Percentiles rank a stretch among this genome's conserved stretches.
phyloP scores from a whole-genome alignment of 352 stramenopile species.

The Thalassiosira ordinaria region DNA sequence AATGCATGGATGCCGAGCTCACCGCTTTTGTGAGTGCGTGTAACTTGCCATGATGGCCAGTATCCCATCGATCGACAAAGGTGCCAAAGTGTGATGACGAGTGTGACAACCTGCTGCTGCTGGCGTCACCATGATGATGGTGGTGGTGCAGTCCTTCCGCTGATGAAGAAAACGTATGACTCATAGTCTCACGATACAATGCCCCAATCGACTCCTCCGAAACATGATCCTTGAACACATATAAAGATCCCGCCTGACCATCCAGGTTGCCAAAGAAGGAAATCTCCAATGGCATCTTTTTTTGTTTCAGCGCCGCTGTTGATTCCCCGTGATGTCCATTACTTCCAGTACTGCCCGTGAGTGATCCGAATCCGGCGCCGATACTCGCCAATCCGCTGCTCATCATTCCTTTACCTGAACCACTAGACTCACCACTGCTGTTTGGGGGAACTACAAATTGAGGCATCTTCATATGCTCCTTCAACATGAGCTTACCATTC shows the following conservation, averaged over 20 bases:
- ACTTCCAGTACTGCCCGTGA: no score
- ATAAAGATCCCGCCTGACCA: slow-evolving; percentile 74
- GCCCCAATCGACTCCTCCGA: slow-evolving; percentile 73
- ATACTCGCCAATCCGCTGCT: not conserved
- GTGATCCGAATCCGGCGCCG: slow-evolving; percentile 9
- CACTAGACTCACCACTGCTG: not conserved
- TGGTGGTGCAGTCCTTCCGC: no score
- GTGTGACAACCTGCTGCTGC: slow-evolving; percentile 4
- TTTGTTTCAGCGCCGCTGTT: not conserved
- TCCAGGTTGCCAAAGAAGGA: slow-evolving; percentile 71
- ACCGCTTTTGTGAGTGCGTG: slow-evolving; percentile 45
- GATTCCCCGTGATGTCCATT: not conserved
- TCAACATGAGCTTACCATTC: slow-evolving; percentile 83
- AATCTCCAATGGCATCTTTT: slow-evolving; percentile 49
- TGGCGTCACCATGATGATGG: no score
- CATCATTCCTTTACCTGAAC: not conserved
- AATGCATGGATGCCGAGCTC: slow-evolving; percentile 44
- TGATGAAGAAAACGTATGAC: no score
- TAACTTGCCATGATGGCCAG: slow-evolving; percentile 34
- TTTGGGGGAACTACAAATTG: no score
- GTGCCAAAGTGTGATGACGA: slow-evolving; percentile 28
- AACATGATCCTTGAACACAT: slow-evolving; percentile 80
- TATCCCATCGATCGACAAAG: slow-evolving; percentile 60
- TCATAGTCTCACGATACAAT: slow-evolving; percentile 62
- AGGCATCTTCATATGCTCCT: slow-evolving; percentile 73